phyloP scores from a whole-genome alignment of 2,329 filamentous ascomycete species.

The Cladosporium sp. region DNA sequence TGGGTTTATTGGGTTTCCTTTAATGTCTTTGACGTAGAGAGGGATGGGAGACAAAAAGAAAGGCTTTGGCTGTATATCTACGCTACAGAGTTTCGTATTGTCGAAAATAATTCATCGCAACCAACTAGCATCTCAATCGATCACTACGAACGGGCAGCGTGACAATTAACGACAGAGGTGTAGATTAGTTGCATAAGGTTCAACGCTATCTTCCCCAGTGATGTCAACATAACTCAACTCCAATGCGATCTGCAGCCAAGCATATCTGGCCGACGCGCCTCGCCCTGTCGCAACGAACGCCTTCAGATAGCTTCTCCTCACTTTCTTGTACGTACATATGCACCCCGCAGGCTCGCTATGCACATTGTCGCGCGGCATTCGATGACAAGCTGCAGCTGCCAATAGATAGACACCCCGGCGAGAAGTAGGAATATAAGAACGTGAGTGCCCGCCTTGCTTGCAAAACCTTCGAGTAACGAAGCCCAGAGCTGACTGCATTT shows the following conservation, averaged over 20 bases:
- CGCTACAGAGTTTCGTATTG: neutral
- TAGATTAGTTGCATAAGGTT: neutral
- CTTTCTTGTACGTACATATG: constrained; percentile 18
- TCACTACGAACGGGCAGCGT: neutral
- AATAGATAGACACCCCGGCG: neutral
- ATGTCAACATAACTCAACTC: neutral
- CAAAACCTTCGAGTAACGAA: neutral
- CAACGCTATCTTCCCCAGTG: neutral
- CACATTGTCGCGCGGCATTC: neutral
- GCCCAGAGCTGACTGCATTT: constrained; percentile 19
- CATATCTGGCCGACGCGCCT: neutral
- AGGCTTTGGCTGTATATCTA: constrained; percentile 2
- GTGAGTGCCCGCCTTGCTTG: neutral
- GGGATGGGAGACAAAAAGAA: neutral
- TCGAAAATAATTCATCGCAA: constrained; percentile 2
- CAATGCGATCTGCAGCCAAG: neutral
- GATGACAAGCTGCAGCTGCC: constrained; percentile 12
- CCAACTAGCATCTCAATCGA: neutral
- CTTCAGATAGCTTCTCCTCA: constrained; percentile 13
- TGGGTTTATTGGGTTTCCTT: constrained; percentile 12
- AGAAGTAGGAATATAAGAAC: neutral
- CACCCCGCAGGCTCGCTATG: constrained; percentile 17
- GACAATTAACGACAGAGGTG: neutral
- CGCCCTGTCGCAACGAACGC: constrained; percentile 1
- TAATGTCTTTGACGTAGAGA: neutral